Conservation (phyloP, 257 asterid genomes). For the Prunella vulgaris region DNA sequence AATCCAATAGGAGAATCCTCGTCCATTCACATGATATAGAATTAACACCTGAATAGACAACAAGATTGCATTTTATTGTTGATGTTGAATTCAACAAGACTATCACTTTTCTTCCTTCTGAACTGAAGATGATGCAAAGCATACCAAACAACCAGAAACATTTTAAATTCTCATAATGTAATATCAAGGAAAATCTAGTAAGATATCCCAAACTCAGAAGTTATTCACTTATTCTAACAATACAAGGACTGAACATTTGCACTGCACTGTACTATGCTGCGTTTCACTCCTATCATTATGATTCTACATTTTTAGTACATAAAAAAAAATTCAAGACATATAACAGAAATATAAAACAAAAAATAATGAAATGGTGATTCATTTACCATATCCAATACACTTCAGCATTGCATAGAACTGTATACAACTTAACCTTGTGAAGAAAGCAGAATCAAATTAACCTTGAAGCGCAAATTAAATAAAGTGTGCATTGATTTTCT, state of each 20-base stretch:
- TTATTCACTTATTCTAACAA: slow-evolving; percentile 6
- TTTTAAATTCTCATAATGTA: not conserved
- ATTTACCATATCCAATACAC: not conserved
- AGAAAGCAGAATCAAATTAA: not conserved
- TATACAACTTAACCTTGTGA: not conserved
- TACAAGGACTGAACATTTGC: not conserved
- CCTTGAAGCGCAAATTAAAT: not conserved
- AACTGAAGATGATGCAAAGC: slow-evolving; percentile 1
- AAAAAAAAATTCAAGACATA: not conserved
- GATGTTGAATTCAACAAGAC: not conserved
- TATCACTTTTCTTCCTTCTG: not conserved
- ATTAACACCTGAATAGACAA: not conserved
- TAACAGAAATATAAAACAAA: not conserved
- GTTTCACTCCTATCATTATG: not conserved
- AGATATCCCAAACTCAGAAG: slow-evolving; percentile 11
- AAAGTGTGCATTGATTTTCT: not conserved
- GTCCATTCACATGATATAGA: not conserved
- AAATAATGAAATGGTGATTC: not conserved
- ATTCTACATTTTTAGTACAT: not conserved
- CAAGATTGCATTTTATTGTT: not conserved
- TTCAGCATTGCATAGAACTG: not conserved
- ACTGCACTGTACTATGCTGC: not conserved
- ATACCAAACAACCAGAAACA: not conserved
- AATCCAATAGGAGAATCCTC: not conserved
- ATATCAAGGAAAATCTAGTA: not conserved